These are phyloP conservation scores for Hordeum marinum DNA, from an alignment of 176 grass and related monocot genomes.

Conservation along the genomic window DNA sequence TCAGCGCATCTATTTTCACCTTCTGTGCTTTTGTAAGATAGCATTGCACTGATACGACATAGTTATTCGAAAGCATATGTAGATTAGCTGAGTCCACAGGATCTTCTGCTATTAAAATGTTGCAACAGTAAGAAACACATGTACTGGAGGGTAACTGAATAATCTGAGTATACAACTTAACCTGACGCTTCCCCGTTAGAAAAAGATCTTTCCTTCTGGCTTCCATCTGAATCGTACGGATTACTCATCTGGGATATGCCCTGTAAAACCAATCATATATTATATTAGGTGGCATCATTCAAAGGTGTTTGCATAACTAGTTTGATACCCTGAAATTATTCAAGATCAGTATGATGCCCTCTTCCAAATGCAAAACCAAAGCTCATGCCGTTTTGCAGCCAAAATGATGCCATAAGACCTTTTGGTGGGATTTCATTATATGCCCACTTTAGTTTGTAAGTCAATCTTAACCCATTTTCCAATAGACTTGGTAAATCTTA, in stretches of 20 bases:
- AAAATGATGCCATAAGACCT: too few species aligned
- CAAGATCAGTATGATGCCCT: not conserved
- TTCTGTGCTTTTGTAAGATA: not conserved
- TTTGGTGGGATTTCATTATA: too few species aligned
- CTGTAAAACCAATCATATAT: not conserved
- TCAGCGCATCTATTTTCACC: not conserved
- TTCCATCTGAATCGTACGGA: not conserved
- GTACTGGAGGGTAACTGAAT: not conserved
- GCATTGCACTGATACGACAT: not conserved
- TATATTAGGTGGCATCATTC: not conserved
- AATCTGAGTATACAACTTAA: not conserved
- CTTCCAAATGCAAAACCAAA: not conserved
- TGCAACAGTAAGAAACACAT: not conserved
- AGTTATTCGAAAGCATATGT: not conserved
- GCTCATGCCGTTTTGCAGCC: not conserved
- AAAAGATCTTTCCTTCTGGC: too few species aligned
- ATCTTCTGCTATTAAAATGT: not conserved
- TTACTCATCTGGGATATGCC: not conserved
- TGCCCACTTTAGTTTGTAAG: too few species aligned
- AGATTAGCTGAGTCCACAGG: not conserved
- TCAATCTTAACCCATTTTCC: too few species aligned
- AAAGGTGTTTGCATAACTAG: not conserved
- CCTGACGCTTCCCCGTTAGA: conserved; percentile 6
- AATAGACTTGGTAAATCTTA: too few species aligned
- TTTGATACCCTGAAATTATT: not conserved